These are phyloP conservation scores for Funneliformis caledonium DNA, from an alignment of 371 early-diverging fungal species.

Conservation along the genomic window DNA sequence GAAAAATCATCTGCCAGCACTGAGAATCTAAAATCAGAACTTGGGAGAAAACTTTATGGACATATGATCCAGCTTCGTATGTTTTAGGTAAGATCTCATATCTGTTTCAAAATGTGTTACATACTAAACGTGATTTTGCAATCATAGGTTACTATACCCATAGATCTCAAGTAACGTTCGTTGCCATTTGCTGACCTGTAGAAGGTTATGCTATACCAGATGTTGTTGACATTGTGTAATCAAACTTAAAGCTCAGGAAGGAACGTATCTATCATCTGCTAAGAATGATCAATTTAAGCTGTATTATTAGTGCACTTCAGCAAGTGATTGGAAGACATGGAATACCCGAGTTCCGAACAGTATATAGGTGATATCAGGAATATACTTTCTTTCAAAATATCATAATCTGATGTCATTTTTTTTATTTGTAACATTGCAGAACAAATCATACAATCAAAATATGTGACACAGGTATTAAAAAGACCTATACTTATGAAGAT, in stretches of 20 bases:
- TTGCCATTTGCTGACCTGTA: conserved; percentile 1
- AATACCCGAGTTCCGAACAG: neutral
- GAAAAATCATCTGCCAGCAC: neutral
- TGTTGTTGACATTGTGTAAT: neutral
- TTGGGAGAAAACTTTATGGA: neutral
- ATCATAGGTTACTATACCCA: neutral
- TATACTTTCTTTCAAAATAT: neutral
- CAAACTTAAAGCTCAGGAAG: neutral
- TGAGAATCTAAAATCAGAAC: neutral
- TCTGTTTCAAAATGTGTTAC: neutral
- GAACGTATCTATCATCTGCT: neutral
- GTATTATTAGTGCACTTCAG: neutral
- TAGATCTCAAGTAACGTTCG: neutral
- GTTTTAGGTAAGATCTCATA: conserved; percentile 1
- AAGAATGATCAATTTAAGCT: neutral
- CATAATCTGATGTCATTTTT: neutral
- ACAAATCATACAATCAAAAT: neutral
- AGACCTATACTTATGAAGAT: neutral
- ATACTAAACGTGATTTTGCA: neutral
- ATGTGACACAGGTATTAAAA: neutral
- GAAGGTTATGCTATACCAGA: neutral
- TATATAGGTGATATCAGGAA: neutral
- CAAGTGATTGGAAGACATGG: neutral
- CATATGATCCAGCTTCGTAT: neutral
- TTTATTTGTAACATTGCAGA: neutral